Evolutionary conservation across 306 rosid species (phyloP).

Genomic region (Cyclanthera cordifolia): DNA sequence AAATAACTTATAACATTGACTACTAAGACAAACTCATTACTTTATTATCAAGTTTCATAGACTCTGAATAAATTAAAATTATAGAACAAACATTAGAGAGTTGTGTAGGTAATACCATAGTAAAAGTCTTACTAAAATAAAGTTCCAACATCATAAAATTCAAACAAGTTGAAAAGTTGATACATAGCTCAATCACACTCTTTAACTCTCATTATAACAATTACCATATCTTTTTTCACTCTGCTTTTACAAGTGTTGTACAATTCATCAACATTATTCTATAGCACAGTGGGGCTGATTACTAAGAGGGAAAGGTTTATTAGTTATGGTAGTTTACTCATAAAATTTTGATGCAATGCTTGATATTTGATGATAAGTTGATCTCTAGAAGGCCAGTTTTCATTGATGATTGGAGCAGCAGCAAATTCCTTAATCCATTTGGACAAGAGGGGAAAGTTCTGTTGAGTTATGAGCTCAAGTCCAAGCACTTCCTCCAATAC

Average conservation of each 20-base stretch:
- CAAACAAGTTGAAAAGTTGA: neutral
- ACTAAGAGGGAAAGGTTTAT: neutral
- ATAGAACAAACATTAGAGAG: neutral
- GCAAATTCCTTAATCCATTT: conserved; percentile 17
- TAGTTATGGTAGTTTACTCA: neutral
- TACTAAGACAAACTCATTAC: too few relatives aligned
- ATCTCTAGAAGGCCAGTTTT: conserved; percentile 22
- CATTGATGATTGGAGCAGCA: conserved; percentile 19
- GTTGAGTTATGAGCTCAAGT: neutral
- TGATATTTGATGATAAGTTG: conserved; percentile 17
- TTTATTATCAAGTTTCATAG: neutral
- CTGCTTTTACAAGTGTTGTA: neutral
- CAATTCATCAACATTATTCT: neutral
- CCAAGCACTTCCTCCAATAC: neutral
- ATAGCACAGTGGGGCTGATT: neutral
- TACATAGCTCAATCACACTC: neutral
- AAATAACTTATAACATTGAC: too few relatives aligned
- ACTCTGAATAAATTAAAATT: neutral
- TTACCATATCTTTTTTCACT: neutral
- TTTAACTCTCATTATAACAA: neutral
- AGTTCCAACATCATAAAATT: neutral
- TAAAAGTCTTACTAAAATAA: neutral
- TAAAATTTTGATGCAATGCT: neutral
- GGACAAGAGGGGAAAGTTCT: conserved; percentile 15
- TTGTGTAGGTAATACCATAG: neutral